Conservation (phyloP, 2,329 filamentous ascomycete genomes). For the Microcyclospora pomicola region DNA sequence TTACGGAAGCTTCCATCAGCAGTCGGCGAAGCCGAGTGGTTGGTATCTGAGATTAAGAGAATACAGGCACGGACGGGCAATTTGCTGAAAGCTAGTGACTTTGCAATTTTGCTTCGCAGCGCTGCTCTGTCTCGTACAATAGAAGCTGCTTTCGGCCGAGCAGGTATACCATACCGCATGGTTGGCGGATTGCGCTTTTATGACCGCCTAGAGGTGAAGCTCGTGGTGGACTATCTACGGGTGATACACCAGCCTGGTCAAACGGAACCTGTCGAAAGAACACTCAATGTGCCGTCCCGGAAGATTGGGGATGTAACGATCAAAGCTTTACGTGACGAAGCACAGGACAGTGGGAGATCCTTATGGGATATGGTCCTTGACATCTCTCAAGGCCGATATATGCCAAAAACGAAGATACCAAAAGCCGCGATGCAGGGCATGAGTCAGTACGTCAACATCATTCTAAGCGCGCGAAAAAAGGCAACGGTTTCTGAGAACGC, state of each 20-base stretch:
- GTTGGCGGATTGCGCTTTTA: constrained; percentile 85
- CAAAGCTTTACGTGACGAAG: constrained; percentile 60
- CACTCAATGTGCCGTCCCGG: constrained; percentile 73
- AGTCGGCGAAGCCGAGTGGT: constrained; percentile 69
- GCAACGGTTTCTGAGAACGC: constrained; percentile 31
- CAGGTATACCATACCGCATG: constrained; percentile 81
- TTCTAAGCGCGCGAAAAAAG: constrained; percentile 44
- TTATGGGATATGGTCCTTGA: constrained; percentile 64
- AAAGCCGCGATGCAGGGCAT: constrained; percentile 44
- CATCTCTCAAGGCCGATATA: constrained; percentile 38
- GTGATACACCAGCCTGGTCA: constrained; percentile 74
- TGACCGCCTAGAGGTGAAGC: constrained; percentile 77
- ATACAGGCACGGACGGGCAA: constrained; percentile 55
- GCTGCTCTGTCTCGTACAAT: constrained; percentile 73
- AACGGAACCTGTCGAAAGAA: constrained; percentile 69
- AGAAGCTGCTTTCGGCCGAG: constrained; percentile 65
- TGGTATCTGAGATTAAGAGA: constrained; percentile 69
- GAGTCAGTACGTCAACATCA: constrained; percentile 43
- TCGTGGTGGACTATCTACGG: constrained; percentile 74
- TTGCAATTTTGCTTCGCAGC: constrained; percentile 77
- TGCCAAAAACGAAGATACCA: constrained; percentile 40
- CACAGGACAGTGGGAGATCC: constrained; percentile 52
- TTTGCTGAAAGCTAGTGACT: constrained; percentile 60
- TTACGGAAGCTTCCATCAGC: constrained; percentile 60
- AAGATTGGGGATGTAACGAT: constrained; percentile 70